Evolutionary conservation across 2,329 filamentous ascomycete species (phyloP).

Genomic region (Aspergillus texensis): DNA sequence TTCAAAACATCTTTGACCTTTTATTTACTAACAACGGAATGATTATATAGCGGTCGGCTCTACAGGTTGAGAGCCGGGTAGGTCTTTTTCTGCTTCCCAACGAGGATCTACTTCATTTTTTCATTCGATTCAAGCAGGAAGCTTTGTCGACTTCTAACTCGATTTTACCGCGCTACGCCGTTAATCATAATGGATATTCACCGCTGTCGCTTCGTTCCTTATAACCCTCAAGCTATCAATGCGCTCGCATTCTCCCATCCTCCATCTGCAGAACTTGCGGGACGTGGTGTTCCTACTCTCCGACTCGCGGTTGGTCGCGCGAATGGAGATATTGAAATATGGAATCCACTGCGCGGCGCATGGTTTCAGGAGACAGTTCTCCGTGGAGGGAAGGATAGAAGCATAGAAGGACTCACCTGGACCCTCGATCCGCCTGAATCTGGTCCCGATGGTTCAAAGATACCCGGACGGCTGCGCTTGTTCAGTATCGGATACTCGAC

Average conservation of each 20-base stretch:
- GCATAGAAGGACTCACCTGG: slow-evolving; percentile 90
- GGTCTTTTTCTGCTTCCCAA: slow-evolving; percentile 4
- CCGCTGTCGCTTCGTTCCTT: slow-evolving; percentile 93
- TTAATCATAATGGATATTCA: slow-evolving; percentile 80
- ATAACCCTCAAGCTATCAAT: slow-evolving; percentile 89
- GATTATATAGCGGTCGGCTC: slow-evolving; percentile 26
- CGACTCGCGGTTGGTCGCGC: slow-evolving; percentile 87
- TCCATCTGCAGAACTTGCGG: slow-evolving; percentile 47
- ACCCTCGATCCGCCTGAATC: slow-evolving; percentile 79
- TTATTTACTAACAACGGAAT: slow-evolving; percentile 19
- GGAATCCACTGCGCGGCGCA: slow-evolving; percentile 79
- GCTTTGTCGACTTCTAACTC: slow-evolving; percentile 12
- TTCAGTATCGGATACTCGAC: slow-evolving; percentile 97
- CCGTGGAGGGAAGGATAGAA: slow-evolving; percentile 78
- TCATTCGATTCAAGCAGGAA: not conserved
- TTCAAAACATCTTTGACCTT: not conserved
- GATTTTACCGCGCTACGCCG: slow-evolving; percentile 9
- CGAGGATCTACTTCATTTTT: slow-evolving; percentile 1
- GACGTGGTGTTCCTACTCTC: slow-evolving; percentile 60
- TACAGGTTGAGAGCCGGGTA: slow-evolving; percentile 23
- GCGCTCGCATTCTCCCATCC: slow-evolving; percentile 90
- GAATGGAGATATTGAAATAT: slow-evolving; percentile 96
- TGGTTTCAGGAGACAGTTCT: slow-evolving; percentile 93
- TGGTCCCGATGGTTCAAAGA: slow-evolving; percentile 54
- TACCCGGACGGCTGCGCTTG: slow-evolving; percentile 75